Base-by-base conservation (phyloP, 1,284 basidiomycete genomes). In the Porodaedalea pini region DNA sequence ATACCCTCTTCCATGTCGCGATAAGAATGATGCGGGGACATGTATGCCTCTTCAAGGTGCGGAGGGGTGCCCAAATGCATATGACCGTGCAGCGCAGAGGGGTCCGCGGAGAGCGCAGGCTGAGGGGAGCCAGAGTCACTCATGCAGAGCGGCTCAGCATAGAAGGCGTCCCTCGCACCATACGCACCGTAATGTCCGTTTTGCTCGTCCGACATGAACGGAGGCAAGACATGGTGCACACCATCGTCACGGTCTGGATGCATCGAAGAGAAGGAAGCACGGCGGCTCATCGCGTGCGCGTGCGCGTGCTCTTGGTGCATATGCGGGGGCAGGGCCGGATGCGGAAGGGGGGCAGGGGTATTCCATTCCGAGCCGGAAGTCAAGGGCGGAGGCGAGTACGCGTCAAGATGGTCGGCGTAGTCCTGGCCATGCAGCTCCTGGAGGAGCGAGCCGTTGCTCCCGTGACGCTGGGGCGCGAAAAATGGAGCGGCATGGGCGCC, bases 251-350 rank as follows among this genome's bases (percentile, higher is more conserved):
- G 77, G 70, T 89, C 86, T 59, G 85, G 81, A 39, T 85, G 78
- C 54, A 86, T 84, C 66, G 83, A 85, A 50, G 87, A 86, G 70
- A 82, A 89, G 2, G 87, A 88, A 4, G 83, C 83, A 55, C 87
- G 76, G 48, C 86, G 82, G 54, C 77, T 73, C 58, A 81, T 76
- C 8, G 27, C 45, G n/a, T 47, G 45, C 4, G 45, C 45, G 63
- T 79, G 75, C 53, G 79, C 77, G 60, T 76, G 62, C 48, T 56
- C 41, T 34, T 63, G 63, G 34, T 63, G 65, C 63, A 65, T 62
- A 64, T 66, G 55, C 56, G 57, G 40, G 62, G 65, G 49, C 62
- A 61, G 57, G 68, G 68, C 64, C 66, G 66, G 48, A 62, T 53
- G 61, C 60, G 67, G 34, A 69, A 67, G 56, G 69, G 65, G 55